These are phyloP conservation scores for Fusarium penzigii DNA, from an alignment of 2,329 filamentous ascomycete species.

Conservation along the genomic window DNA sequence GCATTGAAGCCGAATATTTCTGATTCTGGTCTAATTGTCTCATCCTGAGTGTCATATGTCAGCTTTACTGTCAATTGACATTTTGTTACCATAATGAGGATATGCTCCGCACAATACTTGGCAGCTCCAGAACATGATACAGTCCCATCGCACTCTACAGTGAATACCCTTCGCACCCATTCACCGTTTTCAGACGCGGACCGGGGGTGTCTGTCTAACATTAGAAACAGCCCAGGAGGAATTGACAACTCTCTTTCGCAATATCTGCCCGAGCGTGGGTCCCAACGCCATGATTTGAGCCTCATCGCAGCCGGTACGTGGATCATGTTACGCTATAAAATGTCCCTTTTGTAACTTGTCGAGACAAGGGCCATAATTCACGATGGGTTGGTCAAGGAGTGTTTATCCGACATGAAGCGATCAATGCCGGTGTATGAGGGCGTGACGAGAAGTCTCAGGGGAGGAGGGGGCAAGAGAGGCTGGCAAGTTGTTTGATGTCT, in stretches of 20 bases:
- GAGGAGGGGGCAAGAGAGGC: no score
- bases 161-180: background rate
- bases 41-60: background rate
- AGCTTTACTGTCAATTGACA: background rate
- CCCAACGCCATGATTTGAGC: slow-evolving; percentile 21
- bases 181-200: background rate
- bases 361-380: slow-evolving; percentile 3
- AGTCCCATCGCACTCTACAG: background rate
- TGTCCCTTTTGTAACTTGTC: slow-evolving; percentile 16
- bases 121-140: background rate
- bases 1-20: background rate
- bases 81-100: background rate
- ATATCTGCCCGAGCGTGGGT: slow-evolving; percentile 8
- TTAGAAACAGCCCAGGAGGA: slow-evolving; percentile 3
- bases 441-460: slow-evolving; percentile 5
- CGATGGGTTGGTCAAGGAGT: background rate
- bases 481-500: no score
- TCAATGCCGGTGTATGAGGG: slow-evolving; percentile 16
- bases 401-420: slow-evolving; percentile 18
- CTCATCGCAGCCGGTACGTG: slow-evolving; percentile 25
- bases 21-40: background rate
- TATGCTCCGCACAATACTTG: background rate
- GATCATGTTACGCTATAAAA: slow-evolving; percentile 30
- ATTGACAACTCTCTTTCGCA: slow-evolving; percentile 7
- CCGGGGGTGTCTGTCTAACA: slow-evolving; percentile 3